Evolutionary conservation across 2,329 filamentous ascomycete species (phyloP), one percentile per base, ranked within the genome.

Genomic region (Alternaria alternata): DNA sequence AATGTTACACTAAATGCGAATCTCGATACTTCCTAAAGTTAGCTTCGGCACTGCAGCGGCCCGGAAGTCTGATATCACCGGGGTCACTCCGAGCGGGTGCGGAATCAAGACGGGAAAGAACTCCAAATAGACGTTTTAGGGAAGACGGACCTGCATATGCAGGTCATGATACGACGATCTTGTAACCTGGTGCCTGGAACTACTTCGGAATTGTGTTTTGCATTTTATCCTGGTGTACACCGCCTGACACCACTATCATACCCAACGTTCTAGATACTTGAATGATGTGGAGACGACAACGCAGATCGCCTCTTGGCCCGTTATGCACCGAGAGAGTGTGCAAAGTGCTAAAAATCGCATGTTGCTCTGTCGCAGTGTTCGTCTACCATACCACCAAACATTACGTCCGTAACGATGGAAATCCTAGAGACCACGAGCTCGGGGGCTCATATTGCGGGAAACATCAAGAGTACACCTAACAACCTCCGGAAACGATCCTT

Each of bases 11-110:
- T 42, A 32, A 24, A 20, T 14, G 9, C 26, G 9, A 30, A 24
- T 53, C n/a, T 16, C 26, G 51, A 30, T 43, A 22, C 36, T 12
- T 28, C 38, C n/a, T 26, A 43, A 43, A 38, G 20, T 53, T 53
- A 53, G 24, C 36, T 52, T 52, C 49, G 49, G 49, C 38, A n/a
- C 24, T 20, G 30, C 14, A 49, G 20, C 30, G 46, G 32, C 18
- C 20, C 20, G 14, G 20, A 36, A 24, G 46, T 14, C 30, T 49
- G 32, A 32, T 12, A 34, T n/a, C 20, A 38, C 46, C 46, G 46
- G 46, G 38, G 32, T 49, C 16, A 36, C 18, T 24, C 46, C 30
- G 46, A 36, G 20, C 46, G 24, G 30, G 20, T 36, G 8, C 14
- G 20, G 20, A 16, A 16, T 49, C 18, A 49, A 24, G 11, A 36